These are phyloP conservation scores for Nicotiana benthamiana DNA, from an alignment of 257 asterid genomes.

Conservation along the genomic window DNA sequence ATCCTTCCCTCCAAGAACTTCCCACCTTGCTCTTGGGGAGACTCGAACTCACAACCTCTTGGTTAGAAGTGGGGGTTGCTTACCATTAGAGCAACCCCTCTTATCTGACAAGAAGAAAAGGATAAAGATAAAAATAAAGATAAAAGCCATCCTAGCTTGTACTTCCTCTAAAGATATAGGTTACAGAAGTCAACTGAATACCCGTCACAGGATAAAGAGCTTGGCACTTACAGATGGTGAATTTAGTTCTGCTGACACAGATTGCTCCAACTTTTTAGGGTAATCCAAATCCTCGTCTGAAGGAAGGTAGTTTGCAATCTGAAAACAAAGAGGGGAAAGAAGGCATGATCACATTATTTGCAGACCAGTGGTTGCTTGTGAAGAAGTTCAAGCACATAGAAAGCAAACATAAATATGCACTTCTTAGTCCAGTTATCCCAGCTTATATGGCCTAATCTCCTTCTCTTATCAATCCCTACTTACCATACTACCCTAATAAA, in stretches of 20 bases:
- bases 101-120: too few relatives aligned
- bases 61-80: too few relatives aligned
- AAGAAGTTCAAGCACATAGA: neutral
- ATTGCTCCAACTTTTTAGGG: slow-evolving; percentile 84
- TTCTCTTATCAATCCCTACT: slow-evolving; percentile 6
- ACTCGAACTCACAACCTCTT: too few relatives aligned
- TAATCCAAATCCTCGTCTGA: slow-evolving; percentile 80
- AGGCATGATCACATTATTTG: neutral
- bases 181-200: neutral
- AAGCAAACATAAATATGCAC: neutral
- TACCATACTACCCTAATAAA: neutral
- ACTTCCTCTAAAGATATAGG: neutral
- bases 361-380: neutral
- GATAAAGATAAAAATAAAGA: neutral
- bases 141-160: neutral
- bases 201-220: neutral
- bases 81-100: too few relatives aligned
- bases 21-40: too few relatives aligned
- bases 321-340: slow-evolving; percentile 9
- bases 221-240: slow-evolving; percentile 58
- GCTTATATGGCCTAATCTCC: neutral
- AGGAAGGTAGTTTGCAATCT: slow-evolving; percentile 95
- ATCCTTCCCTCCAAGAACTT: too few relatives aligned
- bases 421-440: neutral
- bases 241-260: slow-evolving; percentile 33